phyloP scores from a whole-genome alignment of 73 alveolate genomes.

The Paramecium caudatum region DNA sequence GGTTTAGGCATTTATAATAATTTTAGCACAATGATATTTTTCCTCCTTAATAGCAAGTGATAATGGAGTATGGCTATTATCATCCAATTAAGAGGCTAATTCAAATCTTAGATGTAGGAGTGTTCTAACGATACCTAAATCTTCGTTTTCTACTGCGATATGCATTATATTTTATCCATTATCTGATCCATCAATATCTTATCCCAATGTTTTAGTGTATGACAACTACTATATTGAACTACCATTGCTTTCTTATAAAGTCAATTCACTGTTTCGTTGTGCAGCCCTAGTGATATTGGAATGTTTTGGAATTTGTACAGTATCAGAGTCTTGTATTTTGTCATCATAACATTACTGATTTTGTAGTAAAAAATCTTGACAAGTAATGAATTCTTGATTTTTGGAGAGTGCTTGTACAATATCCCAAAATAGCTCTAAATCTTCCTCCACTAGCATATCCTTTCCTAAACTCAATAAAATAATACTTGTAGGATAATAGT shows the following conservation, averaged over 20 bases:
- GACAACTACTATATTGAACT: background rate
- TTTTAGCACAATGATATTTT: slow-evolving; percentile 67
- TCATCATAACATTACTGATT: slow-evolving; percentile 24
- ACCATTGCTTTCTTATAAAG: background rate
- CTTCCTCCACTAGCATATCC: slow-evolving; percentile 32
- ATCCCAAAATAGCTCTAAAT: slow-evolving; percentile 48
- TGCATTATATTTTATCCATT: slow-evolving; percentile 50
- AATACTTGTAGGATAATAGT: background rate
- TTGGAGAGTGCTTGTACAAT: background rate
- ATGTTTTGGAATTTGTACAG: slow-evolving; percentile 37
- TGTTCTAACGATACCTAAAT: slow-evolving; percentile 40
- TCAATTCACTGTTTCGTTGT: slow-evolving; percentile 5
- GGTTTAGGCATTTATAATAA: background rate
- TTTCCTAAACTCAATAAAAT: background rate
- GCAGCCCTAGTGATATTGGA: slow-evolving; percentile 20
- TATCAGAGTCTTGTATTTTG: background rate
- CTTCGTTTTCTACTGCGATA: slow-evolving; percentile 46
- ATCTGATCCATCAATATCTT: background rate
- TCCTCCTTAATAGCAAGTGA: slow-evolving; percentile 50
- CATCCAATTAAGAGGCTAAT: slow-evolving; percentile 24
- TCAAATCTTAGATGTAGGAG: background rate
- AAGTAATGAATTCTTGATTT: background rate
- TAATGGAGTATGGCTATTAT: slow-evolving; percentile 22
- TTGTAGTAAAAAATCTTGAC: slow-evolving; percentile 14
- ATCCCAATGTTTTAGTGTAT: background rate